These are phyloP conservation scores for Capsicum rhomboideum DNA, from an alignment of 257 asterid genomes.

Conservation along the genomic window DNA sequence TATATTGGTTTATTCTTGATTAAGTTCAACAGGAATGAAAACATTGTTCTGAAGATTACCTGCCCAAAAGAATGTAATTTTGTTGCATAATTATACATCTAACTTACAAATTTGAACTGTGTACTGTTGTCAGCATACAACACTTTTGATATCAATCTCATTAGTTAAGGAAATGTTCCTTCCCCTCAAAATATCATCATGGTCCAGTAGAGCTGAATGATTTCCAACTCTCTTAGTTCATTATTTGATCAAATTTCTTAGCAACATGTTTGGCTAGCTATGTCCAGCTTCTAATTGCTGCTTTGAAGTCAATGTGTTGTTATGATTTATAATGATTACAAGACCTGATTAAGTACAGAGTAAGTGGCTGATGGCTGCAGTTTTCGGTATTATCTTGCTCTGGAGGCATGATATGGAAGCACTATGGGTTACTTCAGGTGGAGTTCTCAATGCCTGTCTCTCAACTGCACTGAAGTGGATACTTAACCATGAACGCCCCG, in stretches of 20 bases:
- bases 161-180: neutral
- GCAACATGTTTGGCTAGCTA: neutral
- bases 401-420: constrained; percentile 71
- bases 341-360: constrained; percentile 42
- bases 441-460: constrained; percentile 22
- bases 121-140: no score
- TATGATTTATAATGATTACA: neutral
- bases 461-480: constrained; percentile 39
- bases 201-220: neutral
- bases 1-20: neutral
- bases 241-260: neutral
- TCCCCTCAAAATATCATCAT: neutral
- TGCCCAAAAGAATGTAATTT: neutral
- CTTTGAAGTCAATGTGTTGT: neutral
- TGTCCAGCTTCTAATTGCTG: neutral
- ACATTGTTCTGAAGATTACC: neutral
- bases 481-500: constrained; percentile 72
- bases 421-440: constrained; percentile 62
- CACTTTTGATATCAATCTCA: neutral
- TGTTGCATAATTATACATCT: neutral
- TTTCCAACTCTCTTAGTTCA: neutral
- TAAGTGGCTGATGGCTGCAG: constrained; percentile 50
- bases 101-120: neutral
- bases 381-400: constrained; percentile 28
- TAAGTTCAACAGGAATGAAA: neutral